Base-by-base conservation (phyloP, 768 basidiomycete genomes). In the Mycena haematopus region DNA sequence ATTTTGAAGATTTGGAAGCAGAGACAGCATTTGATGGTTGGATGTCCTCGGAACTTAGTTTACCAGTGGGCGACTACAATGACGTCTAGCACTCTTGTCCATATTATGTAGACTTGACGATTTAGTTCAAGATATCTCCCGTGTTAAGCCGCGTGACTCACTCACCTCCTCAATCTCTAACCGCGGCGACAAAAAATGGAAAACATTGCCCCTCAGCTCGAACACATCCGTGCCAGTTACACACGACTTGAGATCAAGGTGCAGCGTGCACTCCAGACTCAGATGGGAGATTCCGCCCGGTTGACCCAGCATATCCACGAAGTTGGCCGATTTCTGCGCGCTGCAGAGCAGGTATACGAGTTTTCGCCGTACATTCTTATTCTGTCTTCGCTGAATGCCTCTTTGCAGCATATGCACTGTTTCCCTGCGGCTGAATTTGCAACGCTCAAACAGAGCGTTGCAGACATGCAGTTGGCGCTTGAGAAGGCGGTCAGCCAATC, bases 21-120 rank as follows among this genome's bases (percentile, higher is more conserved):
- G 57, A 14, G 38, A 58, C 57, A 8, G 57, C 42, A 0, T 58
- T 58, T 40, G 57, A 58, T 21, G 6, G n/a, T 3, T 58, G 57
- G 57, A 25, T 58, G 24, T 58, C 57, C 6, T 40, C 38, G 0
- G 57, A 58, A 35, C 52, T 54, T 22, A 49, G 38, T 14, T 29
- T 58, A 19, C 17, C 14, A 5, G 10, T 3, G 0, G 57, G 27
- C 2, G 57, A 58, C 25, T 42, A 42, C 19, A 42, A 42, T 15
- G 40, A 13, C 15, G 6, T n/a, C 17, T 42, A 42, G n/a, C 17
- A n/a, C 6, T 42, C n/a, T 9, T 51, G 36, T 5, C 15, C 13
- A 14, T 38, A 38, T 38, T 29, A 46, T 38, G 36, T 14, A 9
- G 13, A 38, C 6, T 5, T 38, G 7, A 9, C 31, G 8, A 33